Conservation (phyloP, 2,329 filamentous ascomycete genomes). For the Plectosphaerella cucumerina region DNA sequence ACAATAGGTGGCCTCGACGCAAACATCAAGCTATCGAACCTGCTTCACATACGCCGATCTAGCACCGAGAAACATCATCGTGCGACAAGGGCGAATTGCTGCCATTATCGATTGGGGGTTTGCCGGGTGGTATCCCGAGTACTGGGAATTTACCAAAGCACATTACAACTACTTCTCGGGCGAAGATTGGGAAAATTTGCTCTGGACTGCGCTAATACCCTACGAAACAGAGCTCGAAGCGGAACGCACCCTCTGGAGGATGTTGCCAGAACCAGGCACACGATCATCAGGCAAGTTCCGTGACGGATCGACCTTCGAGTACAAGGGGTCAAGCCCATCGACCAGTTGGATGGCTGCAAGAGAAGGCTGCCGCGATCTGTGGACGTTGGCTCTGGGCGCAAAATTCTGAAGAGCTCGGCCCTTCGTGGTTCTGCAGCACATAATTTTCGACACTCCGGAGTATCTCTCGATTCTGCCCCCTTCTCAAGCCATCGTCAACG, state of each 20-base stretch:
- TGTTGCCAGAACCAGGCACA: slow-evolving; percentile 16
- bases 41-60: slow-evolving; percentile 22
- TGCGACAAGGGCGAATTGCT: slow-evolving; percentile 17
- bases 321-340: slow-evolving; percentile 15
- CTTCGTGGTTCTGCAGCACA: too few species aligned
- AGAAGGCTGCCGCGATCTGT: slow-evolving; percentile 15
- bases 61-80: slow-evolving; percentile 21
- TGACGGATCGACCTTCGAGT: slow-evolving; percentile 6
- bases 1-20: slow-evolving; percentile 16
- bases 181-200: slow-evolving; percentile 15
- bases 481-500: too few species aligned
- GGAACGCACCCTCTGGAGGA: slow-evolving; percentile 16
- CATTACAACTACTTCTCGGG: slow-evolving; percentile 15
- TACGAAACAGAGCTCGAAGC: slow-evolving; percentile 20
- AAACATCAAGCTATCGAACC: slow-evolving; percentile 16
- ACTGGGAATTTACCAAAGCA: slow-evolving; percentile 25
- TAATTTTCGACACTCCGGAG: too few species aligned
- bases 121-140: slow-evolving; percentile 29
- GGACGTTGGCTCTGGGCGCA: slow-evolving; percentile 14
- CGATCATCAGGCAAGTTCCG: slow-evolving; percentile 3
- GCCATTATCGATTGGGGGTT: slow-evolving; percentile 26
- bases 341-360: slow-evolving; percentile 16
- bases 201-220: slow-evolving; percentile 14
- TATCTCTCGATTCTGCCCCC: too few species aligned
- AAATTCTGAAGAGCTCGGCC: too few species aligned